Evolutionary conservation across 805 yeast species (phyloP).

Genomic region (Sporopachydermia quercuum): DNA sequence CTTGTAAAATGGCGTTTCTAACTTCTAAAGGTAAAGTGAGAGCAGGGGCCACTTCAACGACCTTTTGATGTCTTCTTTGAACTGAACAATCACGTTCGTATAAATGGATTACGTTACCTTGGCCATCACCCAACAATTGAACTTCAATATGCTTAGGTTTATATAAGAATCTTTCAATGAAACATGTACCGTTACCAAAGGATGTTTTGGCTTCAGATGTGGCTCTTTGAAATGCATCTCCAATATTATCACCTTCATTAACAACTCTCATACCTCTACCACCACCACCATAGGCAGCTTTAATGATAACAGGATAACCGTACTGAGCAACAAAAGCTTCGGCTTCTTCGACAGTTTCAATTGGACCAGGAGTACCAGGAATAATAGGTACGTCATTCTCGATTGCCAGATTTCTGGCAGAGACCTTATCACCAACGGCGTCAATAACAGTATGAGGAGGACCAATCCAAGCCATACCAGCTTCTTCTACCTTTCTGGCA

Average conservation of each 20-base stretch:
- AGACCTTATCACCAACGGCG: slow-evolving; percentile 91
- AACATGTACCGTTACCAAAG: slow-evolving; percentile 98
- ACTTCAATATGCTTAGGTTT: slow-evolving; percentile 97
- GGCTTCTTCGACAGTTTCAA: slow-evolving; percentile 68
- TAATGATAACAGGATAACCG: slow-evolving; percentile 93
- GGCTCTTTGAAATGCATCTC: slow-evolving; percentile 87
- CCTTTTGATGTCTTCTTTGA: slow-evolving; percentile 98
- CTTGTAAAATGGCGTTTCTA: slow-evolving; percentile 84
- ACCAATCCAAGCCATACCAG: slow-evolving; percentile 93
- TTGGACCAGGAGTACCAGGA: slow-evolving; percentile 98
- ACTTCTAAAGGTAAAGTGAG: slow-evolving; percentile 70
- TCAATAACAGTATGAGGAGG: slow-evolving; percentile 83
- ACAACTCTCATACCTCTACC: slow-evolving; percentile 99
- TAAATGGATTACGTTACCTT: slow-evolving; percentile 89
- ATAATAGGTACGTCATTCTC: slow-evolving; percentile 80
- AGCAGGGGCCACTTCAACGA: slow-evolving; percentile 97
- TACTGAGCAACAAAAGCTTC: slow-evolving; percentile 60
- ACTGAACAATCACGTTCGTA: slow-evolving; percentile 99
- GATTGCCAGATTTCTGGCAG: slow-evolving; percentile 80
- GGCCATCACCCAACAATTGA: slow-evolving; percentile 82
- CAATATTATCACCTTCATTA: slow-evolving; percentile 85
- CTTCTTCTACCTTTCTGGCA: slow-evolving; percentile 80
- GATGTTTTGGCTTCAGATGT: slow-evolving; percentile 87
- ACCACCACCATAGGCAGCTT: slow-evolving; percentile 99
- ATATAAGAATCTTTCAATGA: slow-evolving; percentile 89